Conservation (phyloP, 2,329 filamentous ascomycete species). For the Aspergillus novoparasiticus region DNA sequence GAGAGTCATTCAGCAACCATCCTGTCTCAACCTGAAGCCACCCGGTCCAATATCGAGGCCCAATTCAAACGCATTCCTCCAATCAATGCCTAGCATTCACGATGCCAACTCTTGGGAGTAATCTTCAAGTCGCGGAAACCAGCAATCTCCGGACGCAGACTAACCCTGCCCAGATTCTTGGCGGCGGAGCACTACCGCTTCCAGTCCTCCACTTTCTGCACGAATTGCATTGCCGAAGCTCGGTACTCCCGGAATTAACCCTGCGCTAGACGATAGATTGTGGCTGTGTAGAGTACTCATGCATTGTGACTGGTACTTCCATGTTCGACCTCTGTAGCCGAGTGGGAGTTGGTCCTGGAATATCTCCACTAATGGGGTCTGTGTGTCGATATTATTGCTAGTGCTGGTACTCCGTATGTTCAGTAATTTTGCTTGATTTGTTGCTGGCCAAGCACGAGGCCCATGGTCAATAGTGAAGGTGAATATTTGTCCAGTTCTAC, state of each 20-base stretch:
- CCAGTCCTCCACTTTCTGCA: conserved; percentile 2
- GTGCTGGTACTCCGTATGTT: background rate
- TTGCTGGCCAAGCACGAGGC: background rate
- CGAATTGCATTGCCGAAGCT: background rate
- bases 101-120: background rate
- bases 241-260: background rate
- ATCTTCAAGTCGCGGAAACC: background rate
- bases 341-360: background rate
- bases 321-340: background rate
- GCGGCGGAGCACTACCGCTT: background rate
- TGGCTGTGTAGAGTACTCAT: background rate
- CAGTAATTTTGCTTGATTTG: background rate
- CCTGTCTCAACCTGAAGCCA: background rate
- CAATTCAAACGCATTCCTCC: background rate
- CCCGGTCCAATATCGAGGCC: background rate
- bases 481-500: background rate
- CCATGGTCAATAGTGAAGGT: background rate
- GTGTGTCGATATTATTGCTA: background rate
- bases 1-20: background rate
- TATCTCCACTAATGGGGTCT: background rate
- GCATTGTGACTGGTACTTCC: background rate
- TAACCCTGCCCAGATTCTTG: conserved; percentile 1
- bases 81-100: background rate
- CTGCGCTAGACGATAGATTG: background rate
- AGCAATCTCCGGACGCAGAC: conserved; percentile 1